Evolutionary conservation across 106 monocot species (phyloP), one percentile per base, ranked within the genome.

Genomic region (Dactylorhiza incarnata): DNA sequence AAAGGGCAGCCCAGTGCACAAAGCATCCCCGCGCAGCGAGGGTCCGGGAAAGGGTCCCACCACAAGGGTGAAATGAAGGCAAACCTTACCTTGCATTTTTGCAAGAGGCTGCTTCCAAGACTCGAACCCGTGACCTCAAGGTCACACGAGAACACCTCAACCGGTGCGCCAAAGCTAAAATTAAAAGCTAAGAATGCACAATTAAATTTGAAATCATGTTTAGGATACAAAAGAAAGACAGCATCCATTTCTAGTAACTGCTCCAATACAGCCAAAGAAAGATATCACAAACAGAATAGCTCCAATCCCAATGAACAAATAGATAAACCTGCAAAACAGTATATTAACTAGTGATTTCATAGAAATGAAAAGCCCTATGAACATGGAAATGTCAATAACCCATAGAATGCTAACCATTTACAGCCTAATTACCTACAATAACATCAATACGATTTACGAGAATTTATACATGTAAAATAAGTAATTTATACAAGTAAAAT

Each of bases 181-280:
- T 16, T 45, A 44, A 37, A 69, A 69, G 29, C 17, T 45, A 69
- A 45, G 69, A 22, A 69, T 45, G 19, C 7, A 17, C 69, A 44
- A 69, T 1, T 74, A 48, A 49, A 23, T 3, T 26, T 53, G 23
- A 51, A 6, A 16, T 26, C 46, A 52, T 59, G 29, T 19, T 78
- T 47, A 88, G 88, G 91, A 91, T 91, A 91, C 91, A 72, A 79
- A 91, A 76, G 82, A 88, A 43, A 91, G 81, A 78, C 91, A 91
- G 76, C 91, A 91, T 26, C 82, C 84, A 62, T 78, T 91, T 78
- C 91, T 88, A 63, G 80, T 71, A 17, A 75, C 71, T 54, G 82
- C 77, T 78, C 91, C 91, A 81, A 86, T 84, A 70, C 91, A 91
- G 8, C 88, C 91, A 76, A 86, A 88, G 80, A 74, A 85, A 52